Evolutionary conservation across 352 stramenopile species (phyloP), one percentile per base, ranked within the genome.

Genomic region (Globisporangium radiosum): DNA sequence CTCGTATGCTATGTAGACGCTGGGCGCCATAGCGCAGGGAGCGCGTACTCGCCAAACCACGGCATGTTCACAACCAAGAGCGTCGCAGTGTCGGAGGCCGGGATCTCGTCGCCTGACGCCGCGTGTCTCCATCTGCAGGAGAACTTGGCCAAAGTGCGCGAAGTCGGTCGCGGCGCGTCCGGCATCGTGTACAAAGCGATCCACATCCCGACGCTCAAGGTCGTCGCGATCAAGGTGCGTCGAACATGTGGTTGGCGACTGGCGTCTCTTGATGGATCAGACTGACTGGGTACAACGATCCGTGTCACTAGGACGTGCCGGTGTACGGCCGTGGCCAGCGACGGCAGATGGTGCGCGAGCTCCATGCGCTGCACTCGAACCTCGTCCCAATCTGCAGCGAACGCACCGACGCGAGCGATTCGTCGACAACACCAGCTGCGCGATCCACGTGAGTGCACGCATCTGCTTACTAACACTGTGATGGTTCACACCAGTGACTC

Each of bases 101-200:
- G 85, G 3, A 94, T 94, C 36, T 89, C 85, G 48, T 94, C 85
- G 6, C 85, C 85, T 3, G 85, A 94, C 64, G 71, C 81, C 25
- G 66, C 73, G 11, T 87, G 76, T 47, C 60, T 94, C 33, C 85
- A 94, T 59, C 59, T 94, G 25, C 85, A 94, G 72, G 83, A 94
- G 64, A 89, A 94, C 42, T 67, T 94, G 39, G 81, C 90, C 39
- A 80, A 81, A 11, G 83, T 94, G 36, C 76, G 75, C 54, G 85
- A 94, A 57, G 70, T 94, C 19, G 85, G 85, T 7, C 71, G 85
- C 4, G 85, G 85, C 14, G 89, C 90, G 38, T 92, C 80, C 39
- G 90, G 89, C 13, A 74, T 92, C 5, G 90, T 97, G 7, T 90
- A 93, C 60, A 92, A 96, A 55, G 85, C 86, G 6, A 87, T 97